Evolutionary conservation across 768 basidiomycete genomes (phyloP).

Genomic region (Suillus sp.): DNA sequence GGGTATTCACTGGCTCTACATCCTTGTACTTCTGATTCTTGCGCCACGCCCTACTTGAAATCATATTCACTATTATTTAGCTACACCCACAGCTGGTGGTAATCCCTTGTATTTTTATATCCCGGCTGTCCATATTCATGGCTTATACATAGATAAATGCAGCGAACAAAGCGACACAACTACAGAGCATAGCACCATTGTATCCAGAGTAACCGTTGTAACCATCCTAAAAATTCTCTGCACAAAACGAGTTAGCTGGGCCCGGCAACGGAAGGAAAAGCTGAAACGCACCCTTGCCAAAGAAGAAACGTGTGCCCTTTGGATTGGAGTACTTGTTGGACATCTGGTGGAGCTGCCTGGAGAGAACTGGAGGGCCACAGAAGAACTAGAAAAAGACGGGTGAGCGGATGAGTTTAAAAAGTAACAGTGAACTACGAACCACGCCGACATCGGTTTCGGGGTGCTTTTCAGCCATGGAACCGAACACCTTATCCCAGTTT

Average conservation of each 20-base stretch:
- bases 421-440: constrained; percentile 36
- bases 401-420: constrained; percentile 1
- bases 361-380: constrained; percentile 80
- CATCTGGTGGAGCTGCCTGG: constrained; percentile 72
- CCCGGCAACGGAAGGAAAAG: background rate
- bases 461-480: constrained; percentile 78
- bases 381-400: constrained; percentile 61
- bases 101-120: background rate
- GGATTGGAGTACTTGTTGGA: constrained; percentile 85
- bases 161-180: background rate
- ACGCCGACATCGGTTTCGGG: constrained; percentile 90
- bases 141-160: background rate
- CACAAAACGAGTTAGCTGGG: constrained; percentile 1
- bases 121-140: background rate
- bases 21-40: too few species aligned
- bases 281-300: constrained; percentile 71
- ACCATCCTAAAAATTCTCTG: constrained; percentile 25
- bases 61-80: background rate
- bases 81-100: background rate
- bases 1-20: too few species aligned
- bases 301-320: constrained; percentile 83
- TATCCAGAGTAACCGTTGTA: background rate
- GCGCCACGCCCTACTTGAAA: background rate
- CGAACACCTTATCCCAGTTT: constrained; percentile 79
- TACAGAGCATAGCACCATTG: background rate